Base-by-base conservation (phyloP, 371 early-diverging fungal species). In the Mucor saturninus region DNA sequence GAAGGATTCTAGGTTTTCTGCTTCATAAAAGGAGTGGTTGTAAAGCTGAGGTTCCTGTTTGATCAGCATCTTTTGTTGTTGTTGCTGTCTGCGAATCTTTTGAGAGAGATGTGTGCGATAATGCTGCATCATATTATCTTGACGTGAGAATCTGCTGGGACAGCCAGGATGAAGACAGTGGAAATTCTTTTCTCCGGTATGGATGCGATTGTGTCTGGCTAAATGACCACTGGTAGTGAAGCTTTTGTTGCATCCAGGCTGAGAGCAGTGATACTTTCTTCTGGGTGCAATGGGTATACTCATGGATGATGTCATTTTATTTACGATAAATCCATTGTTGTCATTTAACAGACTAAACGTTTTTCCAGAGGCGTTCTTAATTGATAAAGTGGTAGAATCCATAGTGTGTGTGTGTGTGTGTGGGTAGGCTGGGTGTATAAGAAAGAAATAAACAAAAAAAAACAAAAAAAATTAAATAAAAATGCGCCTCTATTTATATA, bases 131-230 rank as follows among this genome's bases (percentile, higher is more conserved):
- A 92, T 93, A 55, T 92, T 91, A 71, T 92, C 94, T 63, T 91
- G 90, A 58, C 96, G 85, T 54, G 93, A 91, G 71, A 96, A 95
- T 56, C 84, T 80, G 65, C 90, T 90, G n/a, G 84, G 78, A 63
- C 96, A 96, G 0, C 85, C 87, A 11, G 86, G 84, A 70, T 86
- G 75, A 35, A 88, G 80, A 69, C 96, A 96, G 51, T 83, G 75
- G 71, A 90, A 95, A 40, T 94, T 94, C 74, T 91, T 93, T 76
- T 95, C 95, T 32, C 94, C 94, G 0, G 95, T 94, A 63, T 94
- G 95, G 55, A 94, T 93, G 35, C 93, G 80, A 69, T 91, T 86
- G 72, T 95, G 95, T 49, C 96, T 83, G 40, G 93, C 91, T 56
- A 96, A 80, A 73, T 95, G 91, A 0, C 90, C 90, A 74, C 92